Base-by-base conservation (phyloP, 164 flowering plant species). In the Platanus orientalis region DNA sequence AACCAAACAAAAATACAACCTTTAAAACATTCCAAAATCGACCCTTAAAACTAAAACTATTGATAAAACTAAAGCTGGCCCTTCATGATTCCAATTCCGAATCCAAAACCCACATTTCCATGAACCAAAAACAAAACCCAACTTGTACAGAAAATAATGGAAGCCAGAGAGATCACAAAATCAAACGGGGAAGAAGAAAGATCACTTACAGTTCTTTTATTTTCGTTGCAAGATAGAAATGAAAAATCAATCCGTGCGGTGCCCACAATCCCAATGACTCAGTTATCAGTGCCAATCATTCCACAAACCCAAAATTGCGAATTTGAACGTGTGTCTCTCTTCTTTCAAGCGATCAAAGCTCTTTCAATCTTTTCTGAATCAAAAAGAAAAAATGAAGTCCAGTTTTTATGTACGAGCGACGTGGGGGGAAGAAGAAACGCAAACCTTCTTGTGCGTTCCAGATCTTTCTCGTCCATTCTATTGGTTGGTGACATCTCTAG, bases 251-350 rank as follows among this genome's bases (percentile, higher is more conserved):
- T 44, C 77, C 68, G 19, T 58, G 68, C 76, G 62, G 30, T 64
- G n/a, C 71, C 81, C 77, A 32, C 78, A 64, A 58, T 80, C 86
- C 86, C 62, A 68, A 64, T 82, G 66, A 76, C 83, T 74, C 60
- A 69, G 82, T 61, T 63, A 28, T 66, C 82, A 36, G 72, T 21
- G 14, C 70, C 17, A 67, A 58, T 61, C 80, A 16, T 19, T 68
- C 86, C 82, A 60, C 82, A 24, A 74, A 66, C 52, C 80, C 79
- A 62, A 19, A 52, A 70, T 5, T 16, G 24, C 6, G n/a, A n/a
- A n/a, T n/a, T n/a, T n/a, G n/a, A n/a, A n/a, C n/a, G n/a, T n/a
- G n/a, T n/a, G n/a, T n/a, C n/a, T n/a, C 29, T 19, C 26, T 25
- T 61, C 47, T 56, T 47, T 57, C 19, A 25, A 14, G 58, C 42